These are phyloP conservation scores for Cucumis melo DNA, from an alignment of 306 rosid species.

Conservation along the genomic window DNA sequence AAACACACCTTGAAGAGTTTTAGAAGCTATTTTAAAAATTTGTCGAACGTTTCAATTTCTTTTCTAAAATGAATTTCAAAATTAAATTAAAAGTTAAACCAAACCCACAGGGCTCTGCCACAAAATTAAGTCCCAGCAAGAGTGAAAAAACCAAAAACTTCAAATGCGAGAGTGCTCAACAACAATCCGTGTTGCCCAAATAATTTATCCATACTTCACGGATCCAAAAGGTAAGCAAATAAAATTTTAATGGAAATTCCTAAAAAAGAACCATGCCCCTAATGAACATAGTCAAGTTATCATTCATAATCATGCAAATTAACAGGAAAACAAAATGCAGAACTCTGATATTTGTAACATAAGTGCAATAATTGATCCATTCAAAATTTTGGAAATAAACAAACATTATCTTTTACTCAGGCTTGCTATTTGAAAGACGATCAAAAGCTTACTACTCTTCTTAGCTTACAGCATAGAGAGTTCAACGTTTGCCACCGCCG, in stretches of 20 bases:
- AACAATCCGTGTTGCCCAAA: not conserved
- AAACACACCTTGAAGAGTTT: no score
- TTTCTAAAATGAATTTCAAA: no score
- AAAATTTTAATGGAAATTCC: not conserved
- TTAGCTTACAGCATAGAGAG: not conserved
- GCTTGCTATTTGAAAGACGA: not conserved
- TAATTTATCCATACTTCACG: not conserved
- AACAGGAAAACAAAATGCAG: not conserved
- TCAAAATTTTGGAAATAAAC: not conserved
- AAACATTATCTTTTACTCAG: not conserved
- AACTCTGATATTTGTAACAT: not conserved
- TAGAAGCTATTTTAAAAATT: no score
- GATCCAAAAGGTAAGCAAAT: not conserved
- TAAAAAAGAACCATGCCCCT: not conserved
- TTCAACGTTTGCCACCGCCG: conserved; percentile 48
- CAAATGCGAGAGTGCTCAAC: not conserved
- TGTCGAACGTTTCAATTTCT: no score
- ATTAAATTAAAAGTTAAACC: no score
- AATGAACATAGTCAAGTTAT: not conserved
- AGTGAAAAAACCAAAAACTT: no score
- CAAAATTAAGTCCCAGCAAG: no score
- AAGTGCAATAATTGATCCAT: not conserved
- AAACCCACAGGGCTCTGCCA: no score
- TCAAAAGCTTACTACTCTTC: not conserved
- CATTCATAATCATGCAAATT: not conserved